Percentiles rank a stretch among this genome's conserved stretches.
Evolutionary conservation across 306 rosid species (phyloP).

Genomic region (Hippophae gyantsensis): DNA sequence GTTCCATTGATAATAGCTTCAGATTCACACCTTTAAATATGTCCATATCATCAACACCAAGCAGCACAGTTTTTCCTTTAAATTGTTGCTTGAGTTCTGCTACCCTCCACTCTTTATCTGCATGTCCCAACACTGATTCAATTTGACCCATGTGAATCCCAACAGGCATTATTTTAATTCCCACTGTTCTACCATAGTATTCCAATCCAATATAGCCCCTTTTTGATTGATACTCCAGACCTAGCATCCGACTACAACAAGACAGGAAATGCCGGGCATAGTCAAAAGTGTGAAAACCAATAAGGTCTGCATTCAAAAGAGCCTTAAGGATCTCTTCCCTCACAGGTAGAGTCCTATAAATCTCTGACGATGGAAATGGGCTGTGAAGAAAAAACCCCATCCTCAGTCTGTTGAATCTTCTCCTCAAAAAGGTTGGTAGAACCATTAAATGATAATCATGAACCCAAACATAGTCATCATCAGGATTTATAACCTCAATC

Average conservation of each 20-base stretch:
- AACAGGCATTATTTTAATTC: constrained; percentile 58
- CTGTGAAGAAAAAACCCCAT: constrained; percentile 64
- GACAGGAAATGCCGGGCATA: constrained; percentile 70
- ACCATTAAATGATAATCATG: constrained; percentile 71
- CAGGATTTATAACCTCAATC: constrained; percentile 56
- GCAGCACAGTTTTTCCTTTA: constrained; percentile 43
- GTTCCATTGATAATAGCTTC: constrained; percentile 56
- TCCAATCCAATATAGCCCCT: constrained; percentile 68
- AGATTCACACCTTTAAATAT: constrained; percentile 51
- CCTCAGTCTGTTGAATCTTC: constrained; percentile 51
- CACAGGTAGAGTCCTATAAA: constrained; percentile 55
- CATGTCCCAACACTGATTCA: constrained; percentile 35
- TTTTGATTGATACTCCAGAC: constrained; percentile 56
- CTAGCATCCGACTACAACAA: constrained; percentile 64
- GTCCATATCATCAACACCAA: constrained; percentile 59
- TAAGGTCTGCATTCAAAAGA: constrained; percentile 51
- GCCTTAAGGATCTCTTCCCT: constrained; percentile 67
- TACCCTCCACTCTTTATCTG: constrained; percentile 52
- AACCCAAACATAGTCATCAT: constrained; percentile 62
- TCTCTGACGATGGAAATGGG: constrained; percentile 58
- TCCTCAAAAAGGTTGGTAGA: constrained; percentile 55
- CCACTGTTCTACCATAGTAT: constrained; percentile 57
- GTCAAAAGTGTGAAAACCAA: constrained; percentile 66
- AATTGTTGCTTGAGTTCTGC: constrained; percentile 40
- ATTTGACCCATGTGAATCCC: constrained; percentile 72